These are phyloP conservation scores for Xylaria scruposa DNA, from an alignment of 495 filamentous ascomycete genomes.

Conservation along the genomic window DNA sequence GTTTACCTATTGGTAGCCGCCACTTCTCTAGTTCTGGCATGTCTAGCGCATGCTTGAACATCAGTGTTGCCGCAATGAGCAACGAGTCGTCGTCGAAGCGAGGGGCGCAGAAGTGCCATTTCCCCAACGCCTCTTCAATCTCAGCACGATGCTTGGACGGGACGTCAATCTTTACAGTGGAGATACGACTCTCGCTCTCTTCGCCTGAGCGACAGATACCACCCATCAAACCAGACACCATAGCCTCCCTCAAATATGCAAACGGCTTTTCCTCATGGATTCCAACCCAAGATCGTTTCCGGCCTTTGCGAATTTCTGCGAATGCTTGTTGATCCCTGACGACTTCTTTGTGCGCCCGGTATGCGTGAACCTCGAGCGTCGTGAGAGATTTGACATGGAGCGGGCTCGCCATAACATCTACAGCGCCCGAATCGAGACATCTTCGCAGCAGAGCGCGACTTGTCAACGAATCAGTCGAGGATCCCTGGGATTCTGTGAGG, in stretches of 20 bases:
- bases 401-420: slow-evolving; percentile 83
- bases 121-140: slow-evolving; percentile 73
- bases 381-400: slow-evolving; percentile 72
- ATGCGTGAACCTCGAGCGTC: slow-evolving; percentile 80
- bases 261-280: slow-evolving; percentile 87
- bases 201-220: slow-evolving; percentile 79
- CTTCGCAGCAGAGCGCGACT: slow-evolving; percentile 58
- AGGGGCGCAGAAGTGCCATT: slow-evolving; percentile 89
- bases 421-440: slow-evolving; percentile 83
- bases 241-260: slow-evolving; percentile 81
- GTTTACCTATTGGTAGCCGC: slow-evolving; percentile 72
- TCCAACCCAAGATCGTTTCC: slow-evolving; percentile 92
- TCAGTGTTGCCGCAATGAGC: slow-evolving; percentile 75
- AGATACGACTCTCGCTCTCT: slow-evolving; percentile 52
- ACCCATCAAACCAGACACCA: slow-evolving; percentile 91
- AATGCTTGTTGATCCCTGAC: slow-evolving; percentile 71
- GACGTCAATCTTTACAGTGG: slow-evolving; percentile 55
- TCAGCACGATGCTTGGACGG: slow-evolving; percentile 61
- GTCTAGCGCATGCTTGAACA: slow-evolving; percentile 86
- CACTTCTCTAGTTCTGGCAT: slow-evolving; percentile 83
- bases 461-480: slow-evolving; percentile 43
- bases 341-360: slow-evolving; percentile 75
- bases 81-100: slow-evolving; percentile 89
- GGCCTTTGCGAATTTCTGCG: slow-evolving; percentile 67
- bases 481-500: slow-evolving; percentile 28